Evolutionary conservation across 371 early-diverging fungal species (phyloP).

Genomic region (Mortierella sp.): DNA sequence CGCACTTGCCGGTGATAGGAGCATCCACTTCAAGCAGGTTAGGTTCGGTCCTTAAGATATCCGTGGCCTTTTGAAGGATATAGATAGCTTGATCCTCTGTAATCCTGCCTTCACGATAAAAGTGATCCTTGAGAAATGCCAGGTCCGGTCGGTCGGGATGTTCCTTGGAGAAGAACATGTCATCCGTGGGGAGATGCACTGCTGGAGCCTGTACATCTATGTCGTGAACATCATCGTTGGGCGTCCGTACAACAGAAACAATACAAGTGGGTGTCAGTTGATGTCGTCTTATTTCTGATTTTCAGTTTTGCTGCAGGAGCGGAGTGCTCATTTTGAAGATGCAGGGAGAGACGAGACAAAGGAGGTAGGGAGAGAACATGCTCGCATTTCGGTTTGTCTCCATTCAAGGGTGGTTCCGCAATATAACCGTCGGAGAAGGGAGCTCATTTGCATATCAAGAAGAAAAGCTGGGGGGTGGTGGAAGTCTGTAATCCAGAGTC

Average conservation of each 20-base stretch:
- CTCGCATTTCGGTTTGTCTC: too few relatives aligned
- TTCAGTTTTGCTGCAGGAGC: neutral
- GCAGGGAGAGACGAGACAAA: neutral
- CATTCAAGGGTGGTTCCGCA: too few relatives aligned
- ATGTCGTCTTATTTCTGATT: too few relatives aligned
- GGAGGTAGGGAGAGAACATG: too few relatives aligned
- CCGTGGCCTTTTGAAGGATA: constrained; percentile 81
- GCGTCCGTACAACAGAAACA: neutral
- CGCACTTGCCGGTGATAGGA: constrained; percentile 82
- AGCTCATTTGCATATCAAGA: too few relatives aligned
- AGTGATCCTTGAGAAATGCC: constrained; percentile 86
- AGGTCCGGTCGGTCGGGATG: constrained; percentile 81
- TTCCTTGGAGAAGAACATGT: constrained; percentile 67
- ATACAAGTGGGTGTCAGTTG: neutral
- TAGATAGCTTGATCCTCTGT: constrained; percentile 90
- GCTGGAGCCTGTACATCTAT: constrained; percentile 66
- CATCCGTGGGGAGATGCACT: constrained; percentile 61
- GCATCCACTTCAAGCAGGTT: constrained; percentile 90
- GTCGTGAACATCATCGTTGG: too few relatives aligned
- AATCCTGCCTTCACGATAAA: constrained; percentile 89
- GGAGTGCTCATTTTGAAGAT: neutral
- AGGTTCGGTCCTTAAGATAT: constrained; percentile 80
- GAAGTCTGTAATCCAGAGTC: too few relatives aligned
- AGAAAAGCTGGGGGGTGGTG: too few relatives aligned
- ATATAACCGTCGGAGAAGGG: too few relatives aligned